These are phyloP conservation scores for Stephania japonica DNA, from an alignment of 164 flowering plant species.

Conservation along the genomic window DNA sequence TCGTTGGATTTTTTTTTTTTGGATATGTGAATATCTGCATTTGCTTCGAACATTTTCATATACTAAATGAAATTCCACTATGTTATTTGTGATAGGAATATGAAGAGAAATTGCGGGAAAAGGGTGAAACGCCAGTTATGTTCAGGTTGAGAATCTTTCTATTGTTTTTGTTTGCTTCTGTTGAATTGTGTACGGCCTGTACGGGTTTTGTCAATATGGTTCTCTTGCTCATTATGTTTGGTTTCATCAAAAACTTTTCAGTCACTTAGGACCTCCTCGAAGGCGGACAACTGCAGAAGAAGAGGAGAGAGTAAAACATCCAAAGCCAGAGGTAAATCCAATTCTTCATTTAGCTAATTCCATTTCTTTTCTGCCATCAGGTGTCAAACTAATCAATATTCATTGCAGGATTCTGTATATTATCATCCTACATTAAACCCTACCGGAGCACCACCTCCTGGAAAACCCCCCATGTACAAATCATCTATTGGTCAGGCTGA, in stretches of 20 bases:
- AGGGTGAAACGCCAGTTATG: conserved; percentile 99
- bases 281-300: conserved; percentile 77
- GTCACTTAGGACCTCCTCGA: conserved; percentile 90
- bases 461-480: conserved; percentile 96
- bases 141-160: conserved; percentile 55
- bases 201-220: background rate
- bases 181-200: background rate
- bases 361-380: background rate
- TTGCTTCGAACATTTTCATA: background rate
- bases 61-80: background rate
- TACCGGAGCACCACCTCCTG: conserved; percentile 99
- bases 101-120: conserved; percentile 81
- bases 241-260: conserved; percentile 27
- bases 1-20: background rate
- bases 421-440: conserved; percentile 95
- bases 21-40: background rate
- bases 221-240: conserved; percentile 1
- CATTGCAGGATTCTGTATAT: conserved; percentile 89
- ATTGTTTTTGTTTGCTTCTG: background rate
- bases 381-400: conserved; percentile 8
- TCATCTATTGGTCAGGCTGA: conserved; percentile 71
- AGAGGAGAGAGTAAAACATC: conserved; percentile 83
- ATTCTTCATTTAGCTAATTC: conserved; percentile 1
- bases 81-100: conserved; percentile 49
- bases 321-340: conserved; percentile 73